A percentile compares a stretch with the other conserved stretches of the same genome.
phyloP scores from a whole-genome alignment of 805 yeast genomes.

The Spencermartinsiella europaea region DNA sequence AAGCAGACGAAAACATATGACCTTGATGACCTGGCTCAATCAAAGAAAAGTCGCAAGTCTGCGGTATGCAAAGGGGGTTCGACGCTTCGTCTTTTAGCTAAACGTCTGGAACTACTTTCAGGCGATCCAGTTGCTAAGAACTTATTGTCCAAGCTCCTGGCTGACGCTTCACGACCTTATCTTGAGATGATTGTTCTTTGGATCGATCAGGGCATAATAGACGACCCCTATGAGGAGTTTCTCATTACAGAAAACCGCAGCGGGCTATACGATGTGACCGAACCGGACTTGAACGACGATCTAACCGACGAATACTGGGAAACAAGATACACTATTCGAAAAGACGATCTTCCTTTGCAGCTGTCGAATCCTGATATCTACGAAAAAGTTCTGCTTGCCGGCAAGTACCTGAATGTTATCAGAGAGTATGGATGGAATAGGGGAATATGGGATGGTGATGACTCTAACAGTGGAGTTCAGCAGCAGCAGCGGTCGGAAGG shows the following conservation, averaged over 20 bases:
- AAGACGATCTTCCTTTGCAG: constrained; percentile 69
- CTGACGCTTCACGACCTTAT: constrained; percentile 57
- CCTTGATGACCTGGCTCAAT: constrained; percentile 9
- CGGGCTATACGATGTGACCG: constrained; percentile 15
- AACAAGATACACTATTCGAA: constrained; percentile 59
- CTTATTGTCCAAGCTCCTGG: constrained; percentile 50
- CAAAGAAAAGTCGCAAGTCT: constrained; percentile 19
- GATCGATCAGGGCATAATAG: constrained; percentile 67
- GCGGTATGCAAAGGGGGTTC: constrained; percentile 63
- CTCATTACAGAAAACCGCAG: constrained; percentile 45
- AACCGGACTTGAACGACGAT: constrained; percentile 26
- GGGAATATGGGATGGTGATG: too few species aligned
- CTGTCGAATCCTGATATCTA: constrained; percentile 51
- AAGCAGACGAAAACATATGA: constrained; percentile 22
- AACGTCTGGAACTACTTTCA: constrained; percentile 47
- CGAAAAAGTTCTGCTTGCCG: constrained; percentile 68
- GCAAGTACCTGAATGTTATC: constrained; percentile 74
- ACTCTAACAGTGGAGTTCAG: constrained; percentile 30
- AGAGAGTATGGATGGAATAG: constrained; percentile 53
- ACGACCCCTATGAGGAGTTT: constrained; percentile 81
- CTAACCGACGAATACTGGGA: constrained; percentile 40
- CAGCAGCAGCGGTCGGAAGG: background rate
- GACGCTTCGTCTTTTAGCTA: constrained; percentile 57
- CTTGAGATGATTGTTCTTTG: constrained; percentile 68
- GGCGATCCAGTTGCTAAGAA: constrained; percentile 60